Evolutionary conservation across 140 eudicot genomes (phyloP), one percentile per base, ranked within the genome.

Genomic region (Bidens hawaiensis): DNA sequence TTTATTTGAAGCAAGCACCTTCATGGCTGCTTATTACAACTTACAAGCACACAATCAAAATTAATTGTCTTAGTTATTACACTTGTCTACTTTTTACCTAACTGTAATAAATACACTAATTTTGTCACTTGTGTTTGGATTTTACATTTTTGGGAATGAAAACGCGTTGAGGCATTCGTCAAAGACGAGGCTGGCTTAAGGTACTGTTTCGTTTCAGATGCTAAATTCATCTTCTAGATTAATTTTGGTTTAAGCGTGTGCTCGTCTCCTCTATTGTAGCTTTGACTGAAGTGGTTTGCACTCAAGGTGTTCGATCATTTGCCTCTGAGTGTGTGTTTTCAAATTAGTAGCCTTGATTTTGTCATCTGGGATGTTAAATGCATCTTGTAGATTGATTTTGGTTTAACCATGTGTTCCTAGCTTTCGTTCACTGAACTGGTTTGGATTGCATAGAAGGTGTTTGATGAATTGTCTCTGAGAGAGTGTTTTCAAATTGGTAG

Each of bases 391-490:
- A 69, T 58, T 69, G 42, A 46, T 31, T 9, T 46, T 52, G 49
- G 60, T 45, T 18, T 57, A 5, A 13, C 38, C 12, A 23, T 14
- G 17, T 19, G 12, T 10, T 23, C 11, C 15, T 16, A 22, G 5
- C 11, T 31, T 38, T 28, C 8, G 60, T 4, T 46, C 47, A 43
- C 28, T 47, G 61, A 36, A 51, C 9, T 43, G 65, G 30, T 18
- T 51, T 52, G 49, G 24, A 10, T 24, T 70, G 65, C 71, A 53
- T 51, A 12, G 3, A 42, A 64, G 66, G 72, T 72, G 78, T 56
- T 64, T 18, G 78, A 55, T 46, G 72, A 47, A n/a, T 54, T 72
- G 72, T 31, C 60, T 43, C 47, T 64, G 67, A 72, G 77, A 33
- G 63, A 14, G 17, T n/a, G 53, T 19, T 60, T 24, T 73, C 22